phyloP scores from a whole-genome alignment of 257 asterid genomes.

The Cordia subcordata region DNA sequence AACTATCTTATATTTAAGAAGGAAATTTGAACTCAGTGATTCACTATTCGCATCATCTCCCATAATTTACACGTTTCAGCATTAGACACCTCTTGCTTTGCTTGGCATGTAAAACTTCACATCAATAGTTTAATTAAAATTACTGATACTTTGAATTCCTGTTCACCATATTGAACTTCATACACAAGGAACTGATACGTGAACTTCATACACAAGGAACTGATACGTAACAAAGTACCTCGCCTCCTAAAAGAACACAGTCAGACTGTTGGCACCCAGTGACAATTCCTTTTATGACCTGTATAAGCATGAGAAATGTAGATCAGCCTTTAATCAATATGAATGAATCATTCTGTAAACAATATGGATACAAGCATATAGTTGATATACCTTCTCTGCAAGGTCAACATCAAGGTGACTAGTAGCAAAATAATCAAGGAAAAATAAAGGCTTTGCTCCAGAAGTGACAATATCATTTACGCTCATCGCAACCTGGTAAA shows the following conservation, averaged over 20 bases:
- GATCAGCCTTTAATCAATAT: neutral
- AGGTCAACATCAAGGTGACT: conserved; percentile 86
- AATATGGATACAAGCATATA: neutral
- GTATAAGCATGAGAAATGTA: conserved; percentile 13
- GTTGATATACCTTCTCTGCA: conserved; percentile 69
- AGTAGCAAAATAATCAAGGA: conserved; percentile 95
- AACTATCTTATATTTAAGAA: no score
- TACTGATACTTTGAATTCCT: no score
- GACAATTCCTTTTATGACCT: conserved; percentile 95
- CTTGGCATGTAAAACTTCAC: no score
- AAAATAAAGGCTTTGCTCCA: conserved; percentile 93
- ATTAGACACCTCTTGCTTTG: no score
- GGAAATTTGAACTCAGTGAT: no score
- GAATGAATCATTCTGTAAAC: neutral
- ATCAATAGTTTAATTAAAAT: no score
- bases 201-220: neutral
- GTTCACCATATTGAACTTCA: no score
- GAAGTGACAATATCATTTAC: conserved; percentile 93
- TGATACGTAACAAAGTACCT: conserved; percentile 37
- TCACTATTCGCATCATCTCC: no score
- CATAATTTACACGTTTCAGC: no score
- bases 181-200: neutral
- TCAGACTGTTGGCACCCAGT: conserved; percentile 89
- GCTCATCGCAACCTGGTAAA: conserved; percentile 88
- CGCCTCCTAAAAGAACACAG: conserved; percentile 92